These are phyloP conservation scores for Ogataea siamensis DNA, from an alignment of 805 yeast species.

Conservation along the genomic window DNA sequence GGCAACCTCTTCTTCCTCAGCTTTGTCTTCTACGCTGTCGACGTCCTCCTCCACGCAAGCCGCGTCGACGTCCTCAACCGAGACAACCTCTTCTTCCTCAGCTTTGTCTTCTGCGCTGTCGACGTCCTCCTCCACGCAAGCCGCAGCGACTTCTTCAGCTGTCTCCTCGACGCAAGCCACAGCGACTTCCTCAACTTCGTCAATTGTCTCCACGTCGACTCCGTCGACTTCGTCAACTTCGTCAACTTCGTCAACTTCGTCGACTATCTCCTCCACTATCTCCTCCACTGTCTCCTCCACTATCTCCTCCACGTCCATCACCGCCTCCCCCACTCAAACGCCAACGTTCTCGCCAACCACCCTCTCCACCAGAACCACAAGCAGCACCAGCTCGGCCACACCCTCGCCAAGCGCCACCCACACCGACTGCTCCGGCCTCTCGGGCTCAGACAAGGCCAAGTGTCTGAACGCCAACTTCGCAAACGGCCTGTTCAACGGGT, in stretches of 20 bases:
- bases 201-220: constrained; percentile 4
- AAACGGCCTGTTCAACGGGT: constrained; percentile 42
- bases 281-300: constrained; percentile 1
- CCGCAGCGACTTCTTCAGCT: constrained; percentile 9
- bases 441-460: constrained; percentile 42
- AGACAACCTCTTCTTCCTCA: constrained; percentile 1
- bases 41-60: constrained; percentile 16
- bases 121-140: constrained; percentile 14
- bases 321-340: constrained; percentile 1
- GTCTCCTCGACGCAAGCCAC: constrained; percentile 9
- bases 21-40: constrained; percentile 12
- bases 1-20: background rate
- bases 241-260: background rate
- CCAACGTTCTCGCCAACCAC: constrained; percentile 9
- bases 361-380: constrained; percentile 9
- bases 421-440: constrained; percentile 35
- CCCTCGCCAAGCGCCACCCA: constrained; percentile 22
- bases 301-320: background rate
- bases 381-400: constrained; percentile 9
- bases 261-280: background rate
- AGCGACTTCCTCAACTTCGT: constrained; percentile 10
- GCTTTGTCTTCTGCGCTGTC: constrained; percentile 12
- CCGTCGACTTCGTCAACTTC: no score
- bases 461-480: constrained; percentile 45
- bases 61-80: constrained; percentile 9